These are phyloP conservation scores for Erythrophleum fordii DNA, from an alignment of 306 rosid genomes.

Conservation along the genomic window DNA sequence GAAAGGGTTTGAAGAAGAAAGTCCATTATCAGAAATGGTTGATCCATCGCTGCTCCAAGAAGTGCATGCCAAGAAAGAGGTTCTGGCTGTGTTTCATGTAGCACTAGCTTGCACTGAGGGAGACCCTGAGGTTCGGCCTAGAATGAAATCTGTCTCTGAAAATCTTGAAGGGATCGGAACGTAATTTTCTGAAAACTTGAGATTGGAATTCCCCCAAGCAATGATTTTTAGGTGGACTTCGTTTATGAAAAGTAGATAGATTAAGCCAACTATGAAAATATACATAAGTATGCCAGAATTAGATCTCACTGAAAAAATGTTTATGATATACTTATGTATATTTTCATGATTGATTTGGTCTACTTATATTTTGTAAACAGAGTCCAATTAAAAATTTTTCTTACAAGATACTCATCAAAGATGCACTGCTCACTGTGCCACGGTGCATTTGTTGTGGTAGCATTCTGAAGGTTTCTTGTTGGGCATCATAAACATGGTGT, in stretches of 20 bases:
- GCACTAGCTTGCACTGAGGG: constrained; percentile 89
- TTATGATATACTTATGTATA: background rate
- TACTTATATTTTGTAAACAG: background rate
- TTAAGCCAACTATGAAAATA: background rate
- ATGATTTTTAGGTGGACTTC: background rate
- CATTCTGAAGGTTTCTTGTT: constrained; percentile 37
- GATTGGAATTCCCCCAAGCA: constrained; percentile 23
- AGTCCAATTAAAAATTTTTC: background rate
- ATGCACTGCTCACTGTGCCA: constrained; percentile 21
- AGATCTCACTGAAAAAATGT: background rate
- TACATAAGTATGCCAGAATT: background rate
- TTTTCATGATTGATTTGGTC: background rate
- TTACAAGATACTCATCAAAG: background rate
- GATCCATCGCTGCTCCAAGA: constrained; percentile 86
- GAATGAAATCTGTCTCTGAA: constrained; percentile 92
- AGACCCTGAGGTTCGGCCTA: constrained; percentile 85
- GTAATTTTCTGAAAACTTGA: constrained; percentile 18
- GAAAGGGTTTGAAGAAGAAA: constrained; percentile 91
- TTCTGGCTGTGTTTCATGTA: constrained; percentile 81
- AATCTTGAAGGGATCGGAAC: constrained; percentile 78
- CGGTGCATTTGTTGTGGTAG: constrained; percentile 42
- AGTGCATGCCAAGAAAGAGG: constrained; percentile 92
- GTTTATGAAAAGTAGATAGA: background rate
- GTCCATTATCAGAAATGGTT: constrained; percentile 88
- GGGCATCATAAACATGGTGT: constrained; percentile 39